Evolutionary conservation across 2,329 filamentous ascomycete genomes (phyloP).

Genomic region (Hymenoscyphus occultus): DNA sequence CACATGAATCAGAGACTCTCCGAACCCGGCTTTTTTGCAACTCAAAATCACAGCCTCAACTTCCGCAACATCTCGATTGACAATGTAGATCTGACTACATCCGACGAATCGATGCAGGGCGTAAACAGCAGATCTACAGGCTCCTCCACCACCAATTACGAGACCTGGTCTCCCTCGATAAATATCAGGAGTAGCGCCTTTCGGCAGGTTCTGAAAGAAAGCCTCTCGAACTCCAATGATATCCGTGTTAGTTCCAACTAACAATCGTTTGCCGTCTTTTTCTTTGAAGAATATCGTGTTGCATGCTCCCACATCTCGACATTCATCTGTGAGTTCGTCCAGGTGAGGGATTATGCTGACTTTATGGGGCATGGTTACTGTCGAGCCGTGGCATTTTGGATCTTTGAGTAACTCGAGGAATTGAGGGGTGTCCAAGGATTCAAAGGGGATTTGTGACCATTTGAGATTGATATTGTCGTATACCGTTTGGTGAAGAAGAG

Average conservation of each 20-base stretch:
- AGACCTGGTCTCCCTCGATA: constrained; percentile 54
- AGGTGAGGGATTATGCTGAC: constrained; percentile 69
- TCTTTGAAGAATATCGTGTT: constrained; percentile 66
- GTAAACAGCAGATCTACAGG: constrained; percentile 71
- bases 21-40: constrained; percentile 22
- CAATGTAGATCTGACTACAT: constrained; percentile 23
- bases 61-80: constrained; percentile 23
- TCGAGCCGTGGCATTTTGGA: constrained; percentile 62
- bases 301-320: constrained; percentile 68
- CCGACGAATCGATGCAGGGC: constrained; percentile 41
- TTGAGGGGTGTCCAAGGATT: constrained; percentile 47
- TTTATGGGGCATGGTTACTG: constrained; percentile 82
- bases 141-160: constrained; percentile 64
- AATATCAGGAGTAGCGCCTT: constrained; percentile 25
- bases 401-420: constrained; percentile 53
- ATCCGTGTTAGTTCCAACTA: constrained; percentile 70
- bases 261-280: constrained; percentile 16
- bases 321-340: constrained; percentile 70
- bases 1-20: constrained; percentile 22
- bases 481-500: constrained; percentile 51
- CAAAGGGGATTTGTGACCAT: constrained; percentile 51
- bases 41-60: constrained; percentile 23
- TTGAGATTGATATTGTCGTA: constrained; percentile 48
- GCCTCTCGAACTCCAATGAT: constrained; percentile 68
- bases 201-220: constrained; percentile 43